Percentiles rank a stretch among this genome's conserved stretches.
These are phyloP conservation scores for Aspergillus pseudonomiae DNA, from an alignment of 2,329 filamentous ascomycete species.

Conservation along the genomic window DNA sequence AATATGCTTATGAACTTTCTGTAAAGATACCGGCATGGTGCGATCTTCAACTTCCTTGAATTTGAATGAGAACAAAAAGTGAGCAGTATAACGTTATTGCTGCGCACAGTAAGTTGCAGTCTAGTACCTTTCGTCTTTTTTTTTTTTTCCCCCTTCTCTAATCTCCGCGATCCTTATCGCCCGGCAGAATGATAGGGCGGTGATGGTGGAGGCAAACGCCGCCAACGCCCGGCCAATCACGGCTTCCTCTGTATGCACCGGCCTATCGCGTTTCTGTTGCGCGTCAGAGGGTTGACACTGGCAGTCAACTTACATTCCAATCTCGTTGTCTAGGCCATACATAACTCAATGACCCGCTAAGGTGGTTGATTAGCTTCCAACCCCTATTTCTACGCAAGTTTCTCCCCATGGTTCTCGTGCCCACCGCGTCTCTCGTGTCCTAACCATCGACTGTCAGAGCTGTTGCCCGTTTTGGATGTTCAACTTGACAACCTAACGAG, in stretches of 20 bases:
- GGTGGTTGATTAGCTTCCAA: conserved; percentile 6
- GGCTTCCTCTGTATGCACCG: conserved; percentile 1
- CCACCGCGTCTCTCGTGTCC: conserved; percentile 6
- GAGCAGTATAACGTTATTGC: neutral
- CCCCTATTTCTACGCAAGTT: conserved; percentile 5
- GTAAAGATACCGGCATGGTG: conserved; percentile 73
- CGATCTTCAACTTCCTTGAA: neutral
- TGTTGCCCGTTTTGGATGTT: conserved; percentile 25
- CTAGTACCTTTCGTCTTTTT: conserved; percentile 23
- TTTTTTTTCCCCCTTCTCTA: conserved; percentile 5
- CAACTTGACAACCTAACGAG: conserved; percentile 31
- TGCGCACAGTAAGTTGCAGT: neutral
- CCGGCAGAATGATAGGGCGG: conserved; percentile 39
- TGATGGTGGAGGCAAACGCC: conserved; percentile 17
- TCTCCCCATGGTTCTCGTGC: conserved; percentile 6
- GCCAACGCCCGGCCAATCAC: conserved; percentile 24
- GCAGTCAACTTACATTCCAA: conserved; percentile 36
- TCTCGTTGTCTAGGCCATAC: conserved; percentile 26
- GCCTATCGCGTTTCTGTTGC: conserved; percentile 32
- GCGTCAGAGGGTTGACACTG: conserved; percentile 32
- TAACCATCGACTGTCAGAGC: conserved; percentile 10
- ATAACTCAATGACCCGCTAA: conserved; percentile 17
- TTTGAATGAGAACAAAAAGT: neutral
- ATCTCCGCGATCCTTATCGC: conserved; percentile 8
- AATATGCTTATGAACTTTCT: conserved; percentile 88